Evolutionary conservation across 2,329 filamentous ascomycete species (phyloP), one percentile per base, ranked within the genome.

Genomic region (Aureobasidium lini): DNA sequence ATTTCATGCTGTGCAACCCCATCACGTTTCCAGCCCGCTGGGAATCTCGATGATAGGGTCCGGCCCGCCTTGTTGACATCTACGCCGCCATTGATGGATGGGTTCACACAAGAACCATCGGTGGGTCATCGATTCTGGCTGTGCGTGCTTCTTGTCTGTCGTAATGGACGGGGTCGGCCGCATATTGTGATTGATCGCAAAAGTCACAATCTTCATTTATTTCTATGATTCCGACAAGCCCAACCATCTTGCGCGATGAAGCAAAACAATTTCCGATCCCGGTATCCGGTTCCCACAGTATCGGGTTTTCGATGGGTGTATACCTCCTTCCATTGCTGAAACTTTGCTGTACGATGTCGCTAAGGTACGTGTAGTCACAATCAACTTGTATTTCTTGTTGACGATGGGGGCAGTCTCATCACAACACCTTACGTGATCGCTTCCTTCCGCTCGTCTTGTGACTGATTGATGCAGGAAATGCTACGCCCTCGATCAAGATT

Each of bases 11-110:
- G 40, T 56, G 52, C 40, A 11, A 44, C 40, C 52, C 23, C 52
- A 36, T 36, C 52, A 46, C 40, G 40, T 44, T 54, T 34, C 52
- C 52, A 16, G 28, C 31, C n/a, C 11, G 23, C 10, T 37, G 52
- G 52, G 13, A 28, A 15, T 28, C 40, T 36, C 39, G 15, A 56
- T 56, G 52, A 56, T 44, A 56, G 52, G 52, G 52, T 28, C 52
- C 52, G 52, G 52, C 40, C 52, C 52, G 52, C 40, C 52, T 56
- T 46, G 50, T 54, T 16, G 42, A 42, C 32, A 32, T 28, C 16
- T 15, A 37, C 16, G 52, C 52, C 18, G 36, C 31, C 9, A 6
- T 34, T 15, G 31, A 13, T 16, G 39, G 18, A 31, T n/a, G 32
- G 40, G 48, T 39, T 4, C 15, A 16, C 23, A 52, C 48, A 39